These are phyloP conservation scores for Suillus brevipes DNA, from an alignment of 768 basidiomycete genomes.

Conservation along the genomic window DNA sequence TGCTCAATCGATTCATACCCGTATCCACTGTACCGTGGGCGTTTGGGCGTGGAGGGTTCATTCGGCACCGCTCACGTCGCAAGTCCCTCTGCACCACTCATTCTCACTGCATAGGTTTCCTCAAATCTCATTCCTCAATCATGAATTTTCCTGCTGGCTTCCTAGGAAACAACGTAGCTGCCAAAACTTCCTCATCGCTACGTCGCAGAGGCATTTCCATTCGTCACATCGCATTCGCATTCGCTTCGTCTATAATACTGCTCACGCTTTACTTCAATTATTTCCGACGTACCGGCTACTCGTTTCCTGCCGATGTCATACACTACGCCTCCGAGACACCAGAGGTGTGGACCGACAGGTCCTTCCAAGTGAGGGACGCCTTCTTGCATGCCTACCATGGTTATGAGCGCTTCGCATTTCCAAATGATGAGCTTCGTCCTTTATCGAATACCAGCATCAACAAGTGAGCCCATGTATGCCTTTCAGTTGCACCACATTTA, in stretches of 20 bases:
- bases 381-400: conserved; percentile 69
- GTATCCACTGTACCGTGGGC: background rate
- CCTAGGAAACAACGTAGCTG: background rate
- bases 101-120: background rate
- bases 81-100: background rate
- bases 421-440: conserved; percentile 64
- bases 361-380: conserved; percentile 56
- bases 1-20: background rate
- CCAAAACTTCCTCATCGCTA: conserved; percentile 4
- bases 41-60: background rate
- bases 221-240: conserved; percentile 24
- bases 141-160: conserved; percentile 13
- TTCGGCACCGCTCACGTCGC: background rate
- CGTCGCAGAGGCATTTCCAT: conserved; percentile 21
- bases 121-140: background rate
- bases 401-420: conserved; percentile 61
- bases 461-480: conserved; percentile 42
- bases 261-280: conserved; percentile 25
- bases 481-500: conserved; percentile 3
- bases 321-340: conserved; percentile 31
- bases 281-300: background rate
- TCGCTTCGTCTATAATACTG: conserved; percentile 14
- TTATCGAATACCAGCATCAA: conserved; percentile 46
- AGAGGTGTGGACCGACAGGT: conserved; percentile 50
- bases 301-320: conserved; percentile 17